Evolutionary conservation across 331 rosid genomes (phyloP).

Genomic region (Malus hybrid): DNA sequence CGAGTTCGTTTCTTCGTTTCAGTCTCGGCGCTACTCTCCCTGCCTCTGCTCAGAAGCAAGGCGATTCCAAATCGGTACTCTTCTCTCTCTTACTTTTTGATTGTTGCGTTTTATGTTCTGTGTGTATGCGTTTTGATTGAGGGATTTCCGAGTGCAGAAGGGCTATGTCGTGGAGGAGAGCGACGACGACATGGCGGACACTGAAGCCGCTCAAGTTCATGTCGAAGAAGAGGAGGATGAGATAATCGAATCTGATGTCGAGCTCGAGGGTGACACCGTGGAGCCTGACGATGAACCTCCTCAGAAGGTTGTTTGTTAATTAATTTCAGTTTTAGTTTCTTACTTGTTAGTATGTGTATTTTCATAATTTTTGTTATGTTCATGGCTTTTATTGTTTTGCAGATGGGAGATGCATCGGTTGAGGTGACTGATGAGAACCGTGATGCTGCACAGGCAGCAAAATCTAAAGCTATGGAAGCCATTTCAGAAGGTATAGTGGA

Average conservation of each 20-base stretch:
- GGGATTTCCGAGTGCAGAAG: slow-evolving; percentile 16
- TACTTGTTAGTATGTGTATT: background rate
- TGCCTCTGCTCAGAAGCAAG: slow-evolving; percentile 20
- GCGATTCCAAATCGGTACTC: slow-evolving; percentile 50
- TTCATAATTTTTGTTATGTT: background rate
- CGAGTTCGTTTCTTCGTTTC: background rate
- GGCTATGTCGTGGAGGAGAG: slow-evolving; percentile 44
- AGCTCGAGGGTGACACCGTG: slow-evolving; percentile 72
- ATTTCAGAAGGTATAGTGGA: slow-evolving; percentile 57
- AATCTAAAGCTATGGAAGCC: slow-evolving; percentile 70
- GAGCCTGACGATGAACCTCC: slow-evolving; percentile 85
- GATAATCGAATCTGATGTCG: slow-evolving; percentile 75
- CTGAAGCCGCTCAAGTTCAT: slow-evolving; percentile 21
- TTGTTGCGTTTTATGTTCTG: background rate
- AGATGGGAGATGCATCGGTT: slow-evolving; percentile 74
- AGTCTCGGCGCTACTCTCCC: slow-evolving; percentile 75
- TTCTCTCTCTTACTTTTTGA: background rate
- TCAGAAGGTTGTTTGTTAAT: slow-evolving; percentile 46
- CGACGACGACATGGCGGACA: slow-evolving; percentile 58
- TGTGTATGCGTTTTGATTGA: background rate
- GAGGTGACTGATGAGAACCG: slow-evolving; percentile 81
- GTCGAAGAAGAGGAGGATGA: slow-evolving; percentile 63
- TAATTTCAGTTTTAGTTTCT: background rate
- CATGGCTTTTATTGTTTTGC: slow-evolving; percentile 11
- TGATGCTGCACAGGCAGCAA: slow-evolving; percentile 64